Base-by-base conservation (phyloP, 2,329 filamentous ascomycete genomes). In the Penicillium sp. region DNA sequence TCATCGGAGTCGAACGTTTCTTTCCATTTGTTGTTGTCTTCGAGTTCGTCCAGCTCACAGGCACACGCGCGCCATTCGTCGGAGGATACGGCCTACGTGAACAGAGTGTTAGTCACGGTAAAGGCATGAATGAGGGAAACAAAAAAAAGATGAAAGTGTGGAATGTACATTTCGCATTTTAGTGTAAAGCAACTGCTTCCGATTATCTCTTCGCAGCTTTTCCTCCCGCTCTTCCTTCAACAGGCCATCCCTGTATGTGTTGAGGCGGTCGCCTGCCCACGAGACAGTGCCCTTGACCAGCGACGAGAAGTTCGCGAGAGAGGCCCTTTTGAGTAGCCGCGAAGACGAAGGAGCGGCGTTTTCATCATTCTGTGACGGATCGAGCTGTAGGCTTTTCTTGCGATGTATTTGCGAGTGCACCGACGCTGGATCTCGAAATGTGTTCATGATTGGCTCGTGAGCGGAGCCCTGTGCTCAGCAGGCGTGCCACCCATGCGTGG, bases 1-100 rank as follows among this genome's bases (percentile, higher is more conserved):
- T 91, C 87, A 47, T 81, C 76, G n/a, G 81, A 84, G 51, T 83
- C 79, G 8, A 82, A 74, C 51, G 89, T 83, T 30, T 79, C 71
- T 69, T 96, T 96, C 92, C 92, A 96, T 26, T 78, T 74, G 62
- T 93, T 86, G 66, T 93, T 91, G 47, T 86, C 86, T 69, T 96
- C 90, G 14, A 96, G 76, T 9, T 80, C 71, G 68, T 97, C 92
- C 45, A 97, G 82, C 66, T 92, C 87, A 45, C 79, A 80, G 2
- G 92, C 92, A 9, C 89, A 88, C 16, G 77, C 77, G 63, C 86
- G 82, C 91, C 92, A 97, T 67, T 91, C 84, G 50, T 81, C 75
- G 63, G 86, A 81, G 1, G 83, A 83, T 58, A 83, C 81, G 60
- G 90, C 89, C 85, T 90, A 38, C 26, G 21, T 20, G n/a, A 35